Base-by-base conservation (phyloP, 2,329 filamentous ascomycete species). In the Alternaria panax region DNA sequence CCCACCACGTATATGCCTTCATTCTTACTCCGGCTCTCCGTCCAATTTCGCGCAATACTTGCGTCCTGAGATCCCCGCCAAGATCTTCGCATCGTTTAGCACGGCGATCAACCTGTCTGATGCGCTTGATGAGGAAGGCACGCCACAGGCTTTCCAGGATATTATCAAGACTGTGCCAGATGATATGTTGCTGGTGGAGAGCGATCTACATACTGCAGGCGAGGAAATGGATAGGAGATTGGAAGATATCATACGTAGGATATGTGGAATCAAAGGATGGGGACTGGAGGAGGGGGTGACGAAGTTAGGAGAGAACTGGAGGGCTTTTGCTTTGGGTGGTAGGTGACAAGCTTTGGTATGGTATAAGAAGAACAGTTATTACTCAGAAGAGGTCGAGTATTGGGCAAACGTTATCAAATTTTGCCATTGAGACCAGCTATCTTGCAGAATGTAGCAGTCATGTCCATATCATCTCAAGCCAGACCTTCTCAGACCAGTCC, bases 81-180 rank as follows among this genome's bases (percentile, higher is more conserved):
- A 87, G 16, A 84, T 98, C 20, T 99, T 89, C 78, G 93, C 96
- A 69, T 97, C 93, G 1, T 96, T 98, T 74, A 97, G 93, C 2
- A 84, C 85, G 0, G 88, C 88, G 6, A 90, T 99, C 69, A 99
- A 98, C 73, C 86, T 93, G 69, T 84, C 85, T 2, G 70, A 76
- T 54, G 66, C 63, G 30, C 81, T 85, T 18, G 78, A 75, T 67
- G 68, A 82, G 70, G 73, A 82, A 70, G 74, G 82, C 79, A 63
- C 76, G 70, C 72, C 80, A 77, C 71, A 74, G 62, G 86, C 88
- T 56, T 86, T 86, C 4, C 84, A 86, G 24, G 88, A 93, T 20
- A 85, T 89, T 20, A 84, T 98, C 47, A 86, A 85, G 60, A 85
- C 85, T 3, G 83, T 96, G 3, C 94, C 95, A 0, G 90, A 92